Evolutionary conservation across 2,329 filamentous ascomycete genomes (phyloP), one percentile per base, ranked within the genome.

Genomic region (Paracoccidioides brasiliensis): DNA sequence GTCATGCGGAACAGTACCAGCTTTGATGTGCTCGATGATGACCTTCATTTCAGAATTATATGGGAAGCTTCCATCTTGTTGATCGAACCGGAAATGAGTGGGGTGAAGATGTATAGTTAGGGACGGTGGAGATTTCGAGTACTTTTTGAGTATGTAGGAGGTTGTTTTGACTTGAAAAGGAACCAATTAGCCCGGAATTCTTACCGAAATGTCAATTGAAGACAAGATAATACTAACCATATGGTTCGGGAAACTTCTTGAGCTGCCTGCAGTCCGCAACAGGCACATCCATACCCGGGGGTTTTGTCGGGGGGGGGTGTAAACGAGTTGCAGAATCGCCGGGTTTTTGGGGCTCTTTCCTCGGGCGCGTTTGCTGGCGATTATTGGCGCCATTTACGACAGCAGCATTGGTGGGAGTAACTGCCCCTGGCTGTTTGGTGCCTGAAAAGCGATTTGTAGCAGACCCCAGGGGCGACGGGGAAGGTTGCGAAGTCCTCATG

Each of bases 1-100:
- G 63, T 96, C 90, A 70, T 96, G 90, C 0, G 93, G 93, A 40
- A 98, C 77, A 0, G 88, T 95, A 56, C 85, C 81, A 44, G 75
- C 76, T 61, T 80, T 80, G 48, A 97, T 70, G 69, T 95, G 90
- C 61, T 94, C 83, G 41, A 96, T 76, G 52, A 88, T 76, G 62
- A 88, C 72, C 63, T 80, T 83, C 90, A 97, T 96, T 30, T 93
- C 90, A 22, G 90, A 95, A 64, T 88, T 88, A 71, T 97, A 97
- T 4, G 82, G 80, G 64, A 95, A 96, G 67, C 87, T 91, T 65
- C 90, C 88, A 69, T 95, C 90, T 70, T 96, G 91, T 64, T 90
- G 83, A 63, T 97, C 91, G 72, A 98, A 95, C 56, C 86, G 83
- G 67, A 95, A 97, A 71, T 95, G 85, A 4, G 81, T 89, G 8